Base-by-base conservation (phyloP, 116 monocot species). In the Thalassia testudinum region DNA sequence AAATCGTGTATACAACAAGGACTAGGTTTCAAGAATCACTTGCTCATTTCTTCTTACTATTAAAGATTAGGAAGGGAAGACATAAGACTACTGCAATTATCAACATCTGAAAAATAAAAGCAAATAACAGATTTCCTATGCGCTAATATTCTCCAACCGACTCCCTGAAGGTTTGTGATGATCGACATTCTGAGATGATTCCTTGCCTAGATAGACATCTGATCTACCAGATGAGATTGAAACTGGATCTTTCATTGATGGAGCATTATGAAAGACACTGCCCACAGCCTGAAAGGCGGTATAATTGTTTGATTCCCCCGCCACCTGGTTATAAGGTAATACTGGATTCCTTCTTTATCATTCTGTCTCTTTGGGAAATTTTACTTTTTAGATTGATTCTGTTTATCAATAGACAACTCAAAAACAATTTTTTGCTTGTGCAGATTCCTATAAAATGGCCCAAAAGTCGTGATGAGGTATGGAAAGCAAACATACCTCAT, bases 221-320 rank as follows among this genome's bases (percentile, higher is more conserved):
- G 27, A 99, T 86, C 47, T 90, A 90, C 60, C 97, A 99, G 52
- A 77, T 69, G 60, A 66, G 90, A 50, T 57, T 99, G 77, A 99
- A 99, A 59, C 63, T 99, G 43, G 90, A 99, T 66, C 66, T 99
- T 26, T 75, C 72, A 43, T 59, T 99, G 54, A 99, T 99, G 97
- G 97, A 89, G 61, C 97, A 97, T 47, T 90, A 90, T 60, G 90
- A 99, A 55, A 88, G 97, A 49, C 97, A 97, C 61, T 97, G 97
- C 49, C 97, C 97, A 48, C 89, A 61, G 25, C 68, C 80, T 30
- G 86, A 90, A 62, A 72, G 90, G 61, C 85, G 90, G 34, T 90
- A 62, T 49, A 99, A 99, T 75, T 99, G 90, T 68, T 73, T 90
- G 61, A 86, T 90, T 38, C 97, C 97, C 23, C 90, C 97, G 27